Conservation (phyloP, 1,139 yeast species). For the Eremothecium cymbalariae region DNA sequence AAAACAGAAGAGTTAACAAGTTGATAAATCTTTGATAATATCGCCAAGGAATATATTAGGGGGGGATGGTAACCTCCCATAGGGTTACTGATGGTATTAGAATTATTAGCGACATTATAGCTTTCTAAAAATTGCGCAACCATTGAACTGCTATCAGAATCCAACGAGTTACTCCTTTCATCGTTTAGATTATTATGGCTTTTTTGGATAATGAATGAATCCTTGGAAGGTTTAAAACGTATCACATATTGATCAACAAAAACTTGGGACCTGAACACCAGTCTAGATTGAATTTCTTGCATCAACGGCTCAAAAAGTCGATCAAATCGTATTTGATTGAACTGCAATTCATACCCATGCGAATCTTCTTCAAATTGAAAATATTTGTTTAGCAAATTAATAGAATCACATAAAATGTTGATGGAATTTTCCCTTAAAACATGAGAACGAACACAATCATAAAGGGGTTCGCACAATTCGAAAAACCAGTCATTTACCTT, state of each 20-base stretch:
- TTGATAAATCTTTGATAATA: slow-evolving; percentile 73
- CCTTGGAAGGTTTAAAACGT: slow-evolving; percentile 56
- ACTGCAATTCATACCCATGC: slow-evolving; percentile 25
- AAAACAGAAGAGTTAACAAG: slow-evolving; percentile 67
- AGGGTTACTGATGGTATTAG: slow-evolving; percentile 10
- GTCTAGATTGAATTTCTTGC: slow-evolving; percentile 68
- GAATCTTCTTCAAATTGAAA: slow-evolving; percentile 51
- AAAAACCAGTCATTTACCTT: slow-evolving; percentile 44
- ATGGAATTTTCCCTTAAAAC: slow-evolving; percentile 65
- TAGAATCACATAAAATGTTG: slow-evolving; percentile 61
- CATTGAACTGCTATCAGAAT: slow-evolving; percentile 8
- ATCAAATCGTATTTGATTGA: slow-evolving; percentile 41
- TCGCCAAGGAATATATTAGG: slow-evolving; percentile 56
- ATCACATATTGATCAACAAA: slow-evolving; percentile 62
- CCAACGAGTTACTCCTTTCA: no score
- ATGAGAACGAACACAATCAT: slow-evolving; percentile 57
- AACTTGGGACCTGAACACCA: slow-evolving; percentile 70
- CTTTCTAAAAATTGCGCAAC: slow-evolving; percentile 17
- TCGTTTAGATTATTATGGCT: slow-evolving; percentile 11
- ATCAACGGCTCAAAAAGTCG: slow-evolving; percentile 61
- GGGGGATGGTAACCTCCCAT: slow-evolving; percentile 57
- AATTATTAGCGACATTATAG: slow-evolving; percentile 11
- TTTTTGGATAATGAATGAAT: slow-evolving; percentile 51
- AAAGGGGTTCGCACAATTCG: slow-evolving; percentile 63
- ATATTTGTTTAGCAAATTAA: slow-evolving; percentile 60